Percentiles rank a stretch among this genome's conserved stretches.
Evolutionary conservation across 1,284 basidiomycete species (phyloP).

Genomic region (Polyporus tsugae): DNA sequence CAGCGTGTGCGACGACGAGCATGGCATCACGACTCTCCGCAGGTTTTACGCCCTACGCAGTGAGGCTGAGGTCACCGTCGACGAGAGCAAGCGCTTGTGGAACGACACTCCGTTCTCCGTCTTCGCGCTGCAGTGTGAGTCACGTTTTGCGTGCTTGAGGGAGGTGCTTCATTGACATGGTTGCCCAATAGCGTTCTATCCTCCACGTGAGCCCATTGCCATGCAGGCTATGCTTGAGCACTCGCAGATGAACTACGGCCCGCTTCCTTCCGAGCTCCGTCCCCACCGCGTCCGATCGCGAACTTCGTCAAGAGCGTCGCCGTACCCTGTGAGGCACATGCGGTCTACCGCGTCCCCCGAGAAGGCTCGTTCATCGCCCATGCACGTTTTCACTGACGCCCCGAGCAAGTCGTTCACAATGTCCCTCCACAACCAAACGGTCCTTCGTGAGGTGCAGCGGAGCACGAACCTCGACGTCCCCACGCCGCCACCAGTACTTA

Average conservation of each 20-base stretch:
- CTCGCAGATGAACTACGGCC: conserved; percentile 72
- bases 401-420: conserved; percentile 30
- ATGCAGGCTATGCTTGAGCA: conserved; percentile 80
- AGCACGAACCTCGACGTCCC: conserved; percentile 45
- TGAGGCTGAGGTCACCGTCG: conserved; percentile 72
- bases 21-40: conserved; percentile 64
- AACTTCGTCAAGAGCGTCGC: conserved; percentile 73
- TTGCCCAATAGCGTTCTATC: conserved; percentile 65
- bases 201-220: conserved; percentile 65
- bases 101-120: conserved; percentile 76
- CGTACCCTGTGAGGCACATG: conserved; percentile 65
- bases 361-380: conserved; percentile 41
- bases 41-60: conserved; percentile 74
- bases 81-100: conserved; percentile 73
- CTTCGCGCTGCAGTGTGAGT: conserved; percentile 76
- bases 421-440: conserved; percentile 25
- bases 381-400: conserved; percentile 28
- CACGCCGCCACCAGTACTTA: conserved; percentile 47
- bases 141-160: background rate
- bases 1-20: conserved; percentile 70
- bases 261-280: conserved; percentile 73
- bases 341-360: conserved; percentile 55
- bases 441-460: conserved; percentile 42
- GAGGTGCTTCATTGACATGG: conserved; percentile 7
- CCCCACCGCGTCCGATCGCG: conserved; percentile 67